Conservation (phyloP, 768 basidiomycete genomes). For the Trametes meyenii region DNA sequence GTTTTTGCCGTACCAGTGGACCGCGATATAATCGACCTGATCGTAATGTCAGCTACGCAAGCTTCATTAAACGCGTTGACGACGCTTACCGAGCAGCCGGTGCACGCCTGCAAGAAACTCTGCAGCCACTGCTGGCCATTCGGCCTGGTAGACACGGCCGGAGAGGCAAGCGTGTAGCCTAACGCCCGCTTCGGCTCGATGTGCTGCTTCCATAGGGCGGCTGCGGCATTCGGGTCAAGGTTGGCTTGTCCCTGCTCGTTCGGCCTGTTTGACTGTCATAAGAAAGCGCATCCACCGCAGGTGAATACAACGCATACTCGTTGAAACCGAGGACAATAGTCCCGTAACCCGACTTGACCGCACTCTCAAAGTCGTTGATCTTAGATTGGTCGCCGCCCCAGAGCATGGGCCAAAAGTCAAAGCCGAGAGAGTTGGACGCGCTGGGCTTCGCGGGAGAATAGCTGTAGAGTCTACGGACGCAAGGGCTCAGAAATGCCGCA, state of each 20-base stretch:
- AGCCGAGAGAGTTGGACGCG: conserved; percentile 45
- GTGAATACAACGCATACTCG: conserved; percentile 57
- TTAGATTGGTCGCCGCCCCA: conserved; percentile 60
- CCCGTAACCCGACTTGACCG: conserved; percentile 56
- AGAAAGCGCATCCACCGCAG: neutral
- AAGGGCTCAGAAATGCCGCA: neutral
- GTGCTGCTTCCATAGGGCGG: conserved; percentile 59
- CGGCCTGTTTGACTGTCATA: conserved; percentile 58
- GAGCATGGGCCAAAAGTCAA: conserved; percentile 66
- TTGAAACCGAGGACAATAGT: conserved; percentile 61
- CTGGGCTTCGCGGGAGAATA: conserved; percentile 62
- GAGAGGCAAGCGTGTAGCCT: conserved; percentile 64
- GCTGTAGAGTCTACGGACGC: conserved; percentile 51
- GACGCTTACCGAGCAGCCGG: conserved; percentile 29
- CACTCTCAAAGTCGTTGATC: conserved; percentile 44
- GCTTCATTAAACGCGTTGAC: neutral
- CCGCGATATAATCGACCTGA: conserved; percentile 57
- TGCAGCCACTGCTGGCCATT: conserved; percentile 66
- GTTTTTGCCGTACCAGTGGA: conserved; percentile 70
- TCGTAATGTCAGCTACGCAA: neutral
- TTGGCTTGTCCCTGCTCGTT: conserved; percentile 64
- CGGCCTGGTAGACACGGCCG: conserved; percentile 66
- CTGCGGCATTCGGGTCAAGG: conserved; percentile 53
- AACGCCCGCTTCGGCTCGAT: conserved; percentile 57
- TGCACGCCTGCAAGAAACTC: conserved; percentile 56